These are phyloP conservation scores for Arxiozyma heterogenica DNA, from an alignment of 1,139 yeast species.

Conservation along the genomic window DNA sequence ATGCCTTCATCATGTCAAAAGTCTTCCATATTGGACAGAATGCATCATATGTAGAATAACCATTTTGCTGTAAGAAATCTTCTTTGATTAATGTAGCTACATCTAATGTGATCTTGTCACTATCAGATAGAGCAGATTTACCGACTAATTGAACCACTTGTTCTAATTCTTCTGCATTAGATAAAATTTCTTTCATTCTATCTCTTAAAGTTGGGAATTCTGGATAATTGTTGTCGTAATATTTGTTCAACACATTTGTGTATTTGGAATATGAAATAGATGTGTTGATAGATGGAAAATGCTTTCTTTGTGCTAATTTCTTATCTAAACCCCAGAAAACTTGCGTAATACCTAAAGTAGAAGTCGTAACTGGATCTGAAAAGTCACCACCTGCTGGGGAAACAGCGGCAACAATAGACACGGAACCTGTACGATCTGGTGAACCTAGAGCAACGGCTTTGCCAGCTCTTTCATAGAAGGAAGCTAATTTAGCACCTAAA, in stretches of 20 bases:
- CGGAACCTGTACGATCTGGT: constrained; percentile 93
- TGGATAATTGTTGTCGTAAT: constrained; percentile 77
- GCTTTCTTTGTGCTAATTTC: constrained; percentile 98
- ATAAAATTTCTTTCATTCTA: constrained; percentile 84
- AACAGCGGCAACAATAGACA: constrained; percentile 98
- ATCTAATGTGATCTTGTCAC: constrained; percentile 93
- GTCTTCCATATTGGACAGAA: constrained; percentile 99
- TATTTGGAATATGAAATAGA: constrained; percentile 94
- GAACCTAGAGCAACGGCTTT: constrained; percentile 91
- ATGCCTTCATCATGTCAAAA: constrained; percentile 93
- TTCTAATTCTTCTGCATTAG: constrained; percentile 96
- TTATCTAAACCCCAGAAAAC: constrained; percentile 99
- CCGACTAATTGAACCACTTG: constrained; percentile 99
- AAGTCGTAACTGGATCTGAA: constrained; percentile 98
- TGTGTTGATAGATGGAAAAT: constrained; percentile 97
- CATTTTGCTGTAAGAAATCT: constrained; percentile 98
- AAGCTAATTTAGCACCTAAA: constrained; percentile 95
- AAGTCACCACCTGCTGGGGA: constrained; percentile 99
- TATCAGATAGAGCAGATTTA: constrained; percentile 91
- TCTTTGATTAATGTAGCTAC: constrained; percentile 87
- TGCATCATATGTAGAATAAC: constrained; percentile 95
- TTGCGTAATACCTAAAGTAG: constrained; percentile 97
- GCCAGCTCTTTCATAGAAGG: constrained; percentile 99
- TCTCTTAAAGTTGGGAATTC: constrained; percentile 87
- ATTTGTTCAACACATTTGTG: constrained; percentile 76